A percentile compares a stretch with the other conserved stretches of the same genome.
Conservation (phyloP, 176 grass and related monocot species). For the Pharus latifolius region DNA sequence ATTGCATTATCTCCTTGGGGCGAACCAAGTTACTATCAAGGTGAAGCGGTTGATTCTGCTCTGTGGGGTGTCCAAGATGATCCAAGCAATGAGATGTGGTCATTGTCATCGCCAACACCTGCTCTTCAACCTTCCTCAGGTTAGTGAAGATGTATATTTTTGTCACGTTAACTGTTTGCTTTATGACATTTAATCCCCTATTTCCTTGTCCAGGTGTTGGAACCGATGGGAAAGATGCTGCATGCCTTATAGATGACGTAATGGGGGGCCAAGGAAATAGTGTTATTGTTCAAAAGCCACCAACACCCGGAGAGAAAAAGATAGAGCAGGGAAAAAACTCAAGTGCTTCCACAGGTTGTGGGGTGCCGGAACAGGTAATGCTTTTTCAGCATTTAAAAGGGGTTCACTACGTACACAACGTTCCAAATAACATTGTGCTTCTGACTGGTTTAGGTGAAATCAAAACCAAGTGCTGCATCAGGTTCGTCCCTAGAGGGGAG, state of each 20-base stretch:
- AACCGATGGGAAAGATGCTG: slow-evolving; percentile 21
- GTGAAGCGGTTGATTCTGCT: slow-evolving; percentile 47
- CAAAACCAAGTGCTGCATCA: slow-evolving; percentile 11
- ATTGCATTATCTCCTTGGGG: slow-evolving; percentile 46
- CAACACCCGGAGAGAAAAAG: slow-evolving; percentile 12
- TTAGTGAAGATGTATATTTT: slow-evolving; percentile 11
- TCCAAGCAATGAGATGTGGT: slow-evolving; percentile 49
- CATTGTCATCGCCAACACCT: slow-evolving; percentile 67
- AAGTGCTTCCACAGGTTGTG: slow-evolving; percentile 7
- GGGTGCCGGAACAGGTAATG: slow-evolving; percentile 25
- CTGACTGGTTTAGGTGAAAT: slow-evolving; percentile 24
- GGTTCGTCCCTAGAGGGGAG: slow-evolving; percentile 9
- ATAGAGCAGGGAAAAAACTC: slow-evolving; percentile 16
- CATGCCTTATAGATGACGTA: slow-evolving; percentile 12
- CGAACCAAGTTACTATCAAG: slow-evolving; percentile 57
- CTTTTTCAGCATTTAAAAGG: slow-evolving; percentile 8
- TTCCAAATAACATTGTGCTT: slow-evolving; percentile 1
- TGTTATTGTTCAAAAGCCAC: background rate
- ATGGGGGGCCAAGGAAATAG: slow-evolving; percentile 9
- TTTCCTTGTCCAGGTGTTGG: slow-evolving; percentile 12
- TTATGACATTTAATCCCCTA: slow-evolving; percentile 1
- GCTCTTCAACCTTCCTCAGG: slow-evolving; percentile 49
- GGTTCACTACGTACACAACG: background rate
- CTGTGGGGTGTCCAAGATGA: slow-evolving; percentile 53
- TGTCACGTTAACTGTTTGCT: background rate